Evolutionary conservation across 176 grass and related monocot species (phyloP), one percentile per base, ranked within the genome.

Genomic region (Triticum turgidum): DNA sequence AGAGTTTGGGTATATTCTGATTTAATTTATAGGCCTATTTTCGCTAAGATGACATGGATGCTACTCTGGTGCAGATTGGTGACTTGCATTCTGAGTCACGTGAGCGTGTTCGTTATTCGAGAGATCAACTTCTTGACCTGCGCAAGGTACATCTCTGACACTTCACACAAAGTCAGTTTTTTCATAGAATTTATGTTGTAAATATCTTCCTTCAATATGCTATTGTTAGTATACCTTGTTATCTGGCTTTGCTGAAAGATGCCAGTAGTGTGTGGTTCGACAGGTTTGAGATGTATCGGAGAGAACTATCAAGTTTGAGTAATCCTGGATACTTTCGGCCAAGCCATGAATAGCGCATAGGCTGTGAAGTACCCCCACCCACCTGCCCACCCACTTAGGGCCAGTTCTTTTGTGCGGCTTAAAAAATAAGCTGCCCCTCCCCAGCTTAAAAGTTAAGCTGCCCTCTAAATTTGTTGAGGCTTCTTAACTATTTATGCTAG

Each of bases 91-190:
- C 88, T 59, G 94, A 96, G 79, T 65, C 84, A 7, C 94, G 82
- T 1, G 94, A 94, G 30, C 92, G 82, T 54, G 58, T 94, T 66
- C 75, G 82, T 73, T 96, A 99, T 78, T 89, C 97, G 89, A 99
- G 90, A 73, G 93, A 99, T 39, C 88, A 90, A 86, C 94, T 99
- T 92, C 84, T 99, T 12, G 86, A 96, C 29, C 73, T 99, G 22
- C 92, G 73, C 25, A 87, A 94, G 94, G 97, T 99, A 93, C 52
- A 14, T 12, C 11, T 76, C 3, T 76, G 52, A 45, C 78, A 42
- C 42, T 71, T 78, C 27, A 39, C 37, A 29, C 52, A 35, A 44
- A 58, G 27, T 66, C 58, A 52, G 27, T 91, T 80, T 76, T 38
- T 84, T 20, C 18, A 80, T 59, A 20, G 27, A 79, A 68, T 42